These are phyloP conservation scores for Alternaria alternata DNA, from an alignment of 2,329 filamentous ascomycete species.

Conservation along the genomic window DNA sequence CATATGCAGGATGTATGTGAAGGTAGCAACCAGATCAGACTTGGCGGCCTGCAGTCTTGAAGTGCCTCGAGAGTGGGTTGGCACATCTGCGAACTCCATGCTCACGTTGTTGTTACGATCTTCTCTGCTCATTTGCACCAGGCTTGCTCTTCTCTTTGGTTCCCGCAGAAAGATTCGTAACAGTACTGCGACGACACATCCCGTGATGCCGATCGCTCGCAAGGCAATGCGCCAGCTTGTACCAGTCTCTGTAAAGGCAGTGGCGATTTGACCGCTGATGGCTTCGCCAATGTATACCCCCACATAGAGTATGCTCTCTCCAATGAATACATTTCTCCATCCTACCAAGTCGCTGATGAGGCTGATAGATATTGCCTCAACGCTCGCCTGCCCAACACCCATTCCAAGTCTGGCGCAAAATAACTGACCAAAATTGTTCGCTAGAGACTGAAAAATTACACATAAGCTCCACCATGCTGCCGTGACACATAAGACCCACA, in stretches of 20 bases:
- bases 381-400: not conserved
- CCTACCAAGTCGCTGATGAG: slow-evolving; percentile 1
- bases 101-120: not conserved
- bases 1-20: no score
- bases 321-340: slow-evolving; percentile 2
- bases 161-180: not conserved
- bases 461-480: slow-evolving; percentile 5
- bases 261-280: slow-evolving; percentile 2
- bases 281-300: slow-evolving; percentile 4
- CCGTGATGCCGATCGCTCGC: not conserved
- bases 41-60: no score
- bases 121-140: not conserved
- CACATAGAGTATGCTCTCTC: slow-evolving; percentile 1
- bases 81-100: no score
- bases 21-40: no score
- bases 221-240: not conserved
- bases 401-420: slow-evolving; percentile 3
- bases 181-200: not conserved
- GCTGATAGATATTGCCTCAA: not conserved
- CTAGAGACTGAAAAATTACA: slow-evolving; percentile 1
- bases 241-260: slow-evolving; percentile 1
- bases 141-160: slow-evolving; percentile 1
- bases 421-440: not conserved
- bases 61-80: no score
- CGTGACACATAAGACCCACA: slow-evolving; percentile 1